Percentiles rank a stretch among this genome's conserved stretches.
phyloP scores from a whole-genome alignment of 2,329 filamentous ascomycete species.

The Lasiodiplodia citricola region DNA sequence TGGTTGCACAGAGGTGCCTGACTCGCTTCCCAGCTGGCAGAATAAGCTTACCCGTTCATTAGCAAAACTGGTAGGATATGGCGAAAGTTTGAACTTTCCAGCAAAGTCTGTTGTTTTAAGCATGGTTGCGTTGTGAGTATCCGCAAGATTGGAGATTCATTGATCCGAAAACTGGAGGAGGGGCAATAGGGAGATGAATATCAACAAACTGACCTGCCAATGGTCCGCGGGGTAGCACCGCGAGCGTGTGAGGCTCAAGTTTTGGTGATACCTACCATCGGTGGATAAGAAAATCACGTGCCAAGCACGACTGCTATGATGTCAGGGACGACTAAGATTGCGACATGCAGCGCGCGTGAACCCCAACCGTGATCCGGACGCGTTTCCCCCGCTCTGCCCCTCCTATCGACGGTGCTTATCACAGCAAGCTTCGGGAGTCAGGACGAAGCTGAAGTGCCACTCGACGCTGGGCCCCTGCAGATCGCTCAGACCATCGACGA shows the following conservation, averaged over 20 bases:
- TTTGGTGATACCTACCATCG: neutral
- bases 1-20: neutral
- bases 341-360: constrained; percentile 3
- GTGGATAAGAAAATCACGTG: constrained; percentile 15
- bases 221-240: too few relatives aligned
- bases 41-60: neutral
- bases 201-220: too few relatives aligned
- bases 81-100: neutral
- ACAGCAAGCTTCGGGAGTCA: neutral
- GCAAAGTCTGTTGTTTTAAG: neutral
- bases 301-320: neutral
- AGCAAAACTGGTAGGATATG: constrained; percentile 6
- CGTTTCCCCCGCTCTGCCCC: constrained; percentile 6
- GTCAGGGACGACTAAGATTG: constrained; percentile 20
- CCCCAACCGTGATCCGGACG: constrained; percentile 4
- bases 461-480: neutral
- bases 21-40: neutral
- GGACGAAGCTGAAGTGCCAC: neutral
- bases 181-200: too few relatives aligned
- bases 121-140: too few relatives aligned
- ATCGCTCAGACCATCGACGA: neutral
- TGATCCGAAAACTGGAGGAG: too few relatives aligned
- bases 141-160: neutral
- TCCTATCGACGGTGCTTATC: neutral
- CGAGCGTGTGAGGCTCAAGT: too few relatives aligned